Evolutionary conservation across 768 basidiomycete species (phyloP).

Genomic region (Trametes cubensis): DNA sequence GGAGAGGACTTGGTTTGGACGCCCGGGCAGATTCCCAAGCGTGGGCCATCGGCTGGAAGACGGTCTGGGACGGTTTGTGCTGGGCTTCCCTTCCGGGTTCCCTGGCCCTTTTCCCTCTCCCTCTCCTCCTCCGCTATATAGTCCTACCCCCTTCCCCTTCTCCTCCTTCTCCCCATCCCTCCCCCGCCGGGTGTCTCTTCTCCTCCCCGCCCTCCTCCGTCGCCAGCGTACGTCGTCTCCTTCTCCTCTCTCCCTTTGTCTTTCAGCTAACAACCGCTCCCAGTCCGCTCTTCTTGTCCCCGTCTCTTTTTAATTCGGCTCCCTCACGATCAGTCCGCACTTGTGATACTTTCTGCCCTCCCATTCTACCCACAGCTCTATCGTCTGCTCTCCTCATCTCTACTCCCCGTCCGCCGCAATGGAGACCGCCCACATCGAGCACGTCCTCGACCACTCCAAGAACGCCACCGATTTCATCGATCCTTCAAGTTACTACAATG

Average conservation of each 20-base stretch:
- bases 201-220: slow-evolving; percentile 12
- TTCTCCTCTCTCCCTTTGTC: slow-evolving; percentile 28
- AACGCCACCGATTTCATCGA: slow-evolving; percentile 53
- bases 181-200: slow-evolving; percentile 22
- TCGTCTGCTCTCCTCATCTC: slow-evolving; percentile 24
- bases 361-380: slow-evolving; percentile 12
- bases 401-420: slow-evolving; percentile 32
- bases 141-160: slow-evolving; percentile 25
- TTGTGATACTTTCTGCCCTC: slow-evolving; percentile 24
- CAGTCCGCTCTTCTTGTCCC: slow-evolving; percentile 10
- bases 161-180: slow-evolving; percentile 24
- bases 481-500: slow-evolving; percentile 43
- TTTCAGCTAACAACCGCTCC: slow-evolving; percentile 22
- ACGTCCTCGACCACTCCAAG: slow-evolving; percentile 53
- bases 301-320: slow-evolving; percentile 21
- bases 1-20: too few species aligned
- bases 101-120: not conserved
- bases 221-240: slow-evolving; percentile 19
- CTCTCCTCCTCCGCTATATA: slow-evolving; percentile 28
- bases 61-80: not conserved
- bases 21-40: too few species aligned
- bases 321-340: slow-evolving; percentile 29
- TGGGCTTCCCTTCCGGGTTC: not conserved
- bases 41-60: too few species aligned
- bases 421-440: slow-evolving; percentile 51